phyloP scores from a whole-genome alignment of 2,329 filamentous ascomycete species.

The Fusarium stilboides region DNA sequence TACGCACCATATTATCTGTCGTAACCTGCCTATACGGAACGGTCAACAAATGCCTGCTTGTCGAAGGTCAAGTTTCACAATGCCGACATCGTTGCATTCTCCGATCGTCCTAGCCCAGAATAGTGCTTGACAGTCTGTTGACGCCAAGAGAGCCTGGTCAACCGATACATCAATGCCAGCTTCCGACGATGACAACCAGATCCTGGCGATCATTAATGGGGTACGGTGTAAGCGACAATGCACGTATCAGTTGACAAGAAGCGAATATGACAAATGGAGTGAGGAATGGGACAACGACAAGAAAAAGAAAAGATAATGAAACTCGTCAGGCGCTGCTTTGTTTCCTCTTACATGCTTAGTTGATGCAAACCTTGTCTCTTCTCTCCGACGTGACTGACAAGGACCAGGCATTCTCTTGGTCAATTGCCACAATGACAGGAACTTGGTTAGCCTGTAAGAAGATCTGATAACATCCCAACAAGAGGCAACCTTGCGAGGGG shows the following conservation, averaged over 20 bases:
- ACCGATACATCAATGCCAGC: slow-evolving; percentile 2
- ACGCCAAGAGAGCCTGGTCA: slow-evolving; percentile 1
- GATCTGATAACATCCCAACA: slow-evolving; percentile 31
- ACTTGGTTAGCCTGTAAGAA: slow-evolving; percentile 17
- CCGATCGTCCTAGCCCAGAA: slow-evolving; percentile 26
- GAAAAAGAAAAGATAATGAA: slow-evolving; percentile 19
- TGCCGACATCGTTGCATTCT: slow-evolving; percentile 21
- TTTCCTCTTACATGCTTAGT: slow-evolving; percentile 17
- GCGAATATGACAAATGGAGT: slow-evolving; percentile 1
- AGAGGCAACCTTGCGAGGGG: slow-evolving; percentile 13
- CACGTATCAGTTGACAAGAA: slow-evolving; percentile 5
- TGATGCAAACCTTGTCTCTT: slow-evolving; percentile 27
- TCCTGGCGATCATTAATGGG: background rate
- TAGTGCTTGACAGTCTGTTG: slow-evolving; percentile 3
- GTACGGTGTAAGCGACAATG: background rate
- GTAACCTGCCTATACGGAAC: background rate
- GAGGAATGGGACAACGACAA: background rate
- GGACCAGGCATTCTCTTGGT: slow-evolving; percentile 17
- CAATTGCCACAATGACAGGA: slow-evolving; percentile 28
- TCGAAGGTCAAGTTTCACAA: slow-evolving; percentile 26
- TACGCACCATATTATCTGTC: slow-evolving; percentile 17
- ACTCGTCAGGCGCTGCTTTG: slow-evolving; percentile 15
- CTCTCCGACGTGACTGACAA: slow-evolving; percentile 18
- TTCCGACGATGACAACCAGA: slow-evolving; percentile 8
- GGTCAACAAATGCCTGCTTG: slow-evolving; percentile 14